A percentile compares a stretch with the other conserved stretches of the same genome.
Conservation (phyloP, 1,139 yeast species). For the Lodderomyces orthopsilosis region DNA sequence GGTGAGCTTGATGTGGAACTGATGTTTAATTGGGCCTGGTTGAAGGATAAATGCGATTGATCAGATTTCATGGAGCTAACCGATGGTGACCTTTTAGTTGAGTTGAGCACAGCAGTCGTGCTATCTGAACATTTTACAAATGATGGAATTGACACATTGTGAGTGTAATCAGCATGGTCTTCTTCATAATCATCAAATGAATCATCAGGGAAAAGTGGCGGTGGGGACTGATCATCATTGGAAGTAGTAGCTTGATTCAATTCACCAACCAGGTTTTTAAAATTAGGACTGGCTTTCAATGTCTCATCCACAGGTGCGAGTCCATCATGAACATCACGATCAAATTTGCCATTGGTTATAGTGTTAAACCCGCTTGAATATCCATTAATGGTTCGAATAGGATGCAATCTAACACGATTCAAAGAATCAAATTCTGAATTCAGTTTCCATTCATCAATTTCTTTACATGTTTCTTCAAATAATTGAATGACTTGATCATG, state of each 20-base stretch:
- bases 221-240: not conserved
- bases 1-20: constrained; percentile 9
- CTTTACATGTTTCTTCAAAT: constrained; percentile 15
- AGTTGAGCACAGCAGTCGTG: not conserved
- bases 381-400: not conserved
- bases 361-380: not conserved
- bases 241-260: not conserved
- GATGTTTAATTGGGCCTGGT: constrained; percentile 2
- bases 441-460: constrained; percentile 15
- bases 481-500: constrained; percentile 13
- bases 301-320: not conserved
- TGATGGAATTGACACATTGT: not conserved
- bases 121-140: not conserved
- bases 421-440: not conserved
- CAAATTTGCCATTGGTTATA: not conserved
- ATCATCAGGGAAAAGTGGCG: not conserved
- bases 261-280: not conserved
- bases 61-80: constrained; percentile 11
- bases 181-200: constrained; percentile 1
- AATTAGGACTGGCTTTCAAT: constrained; percentile 1
- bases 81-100: constrained; percentile 10
- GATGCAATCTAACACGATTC: constrained; percentile 1
- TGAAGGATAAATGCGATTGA: constrained; percentile 10
- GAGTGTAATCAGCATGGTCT: not conserved
- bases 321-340: not conserved